Base-by-base conservation (phyloP, 2,329 filamentous ascomycete species). In the Hypoxylon rubiginosum region DNA sequence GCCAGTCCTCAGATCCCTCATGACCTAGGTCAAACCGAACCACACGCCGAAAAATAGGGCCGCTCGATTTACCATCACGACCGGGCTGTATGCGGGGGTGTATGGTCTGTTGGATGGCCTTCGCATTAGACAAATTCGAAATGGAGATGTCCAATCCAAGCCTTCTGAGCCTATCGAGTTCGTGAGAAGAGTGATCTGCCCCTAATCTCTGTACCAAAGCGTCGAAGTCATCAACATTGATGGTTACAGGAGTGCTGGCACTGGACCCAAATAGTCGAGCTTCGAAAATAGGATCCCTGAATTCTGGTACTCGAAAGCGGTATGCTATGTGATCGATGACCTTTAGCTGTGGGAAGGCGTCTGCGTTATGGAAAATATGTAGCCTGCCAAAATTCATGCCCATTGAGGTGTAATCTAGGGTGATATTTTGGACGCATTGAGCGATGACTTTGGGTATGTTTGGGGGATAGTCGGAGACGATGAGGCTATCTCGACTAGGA, bases 401-500 rank as follows among this genome's bases (percentile, higher is more conserved):
- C 8, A 21, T 10, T 17, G n/a, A 19, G 39, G n/a, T 10, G 13
- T 3, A 21, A 43, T 43, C 3, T 10, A 63, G n/a, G 3, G 51
- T 60, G 17, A 60, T 43, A n/a, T 64, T 51, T 21, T 56, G 21
- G n/a, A 51, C 32, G 28, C 32, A 15, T 13, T 19, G 28, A n/a
- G 41, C 39, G n/a, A 43, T 17, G 17, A 19, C n/a, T 43, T 10
- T 4, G 9, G 39, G 8, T 43, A 21, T 21, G 39, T 11, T 10
- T 9, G 39, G 8, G 39, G 4, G 19, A 8, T 3, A 10, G 34
- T 13, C 8, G 17, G 39, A 19, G 8, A 43, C 3, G 39, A 21
- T 17, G 43, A 66, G 41, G 9, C 39, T 49, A 45, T 66, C 64
- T 39, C 59, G 56, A 10, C 36, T 49, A n/a, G 58, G 28, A 34